Base-by-base conservation (phyloP, 176 grass and related monocot species). In the Guadua angustifolia region DNA sequence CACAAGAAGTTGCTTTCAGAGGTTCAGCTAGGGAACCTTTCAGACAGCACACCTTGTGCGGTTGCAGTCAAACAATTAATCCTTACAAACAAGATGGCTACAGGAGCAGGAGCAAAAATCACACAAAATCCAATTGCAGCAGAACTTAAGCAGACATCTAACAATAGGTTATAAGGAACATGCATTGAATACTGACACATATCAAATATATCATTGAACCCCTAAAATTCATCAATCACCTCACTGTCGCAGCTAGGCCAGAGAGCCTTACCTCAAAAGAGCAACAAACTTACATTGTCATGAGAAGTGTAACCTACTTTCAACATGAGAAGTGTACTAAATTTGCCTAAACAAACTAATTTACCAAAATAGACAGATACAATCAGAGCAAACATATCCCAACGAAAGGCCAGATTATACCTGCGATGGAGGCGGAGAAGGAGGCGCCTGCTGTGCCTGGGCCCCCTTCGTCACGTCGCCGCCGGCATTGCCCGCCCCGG, bases 401-500 rank as follows among this genome's bases (percentile, higher is more conserved):
- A 21, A 72, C 57, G 5, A 65, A 43, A 8, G 39, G 0, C 17
- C 38, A 50, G 74, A 73, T 57, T 29, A 79, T 87, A 92, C 87
- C 87, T 89, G 90, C 44, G 53, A 60, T 9, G 74, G 75, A 76
- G 46, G 65, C 4, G 47, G 67, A 5, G 49, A 15, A 50, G 78
- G 52, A 16, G 66, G 40, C 7, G 32, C 73, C 60, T 72, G 78
- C 73, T 75, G 82, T 59, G 35, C 24, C 35, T 76, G 72, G 32
- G 51, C 9, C 17, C 75, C 88, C 75, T 84, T 77, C 2, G 21
- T 26, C 6, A 45, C 55, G 10, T 79, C 86, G 17, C 47, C 82
- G 42, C 9, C 77, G 63, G 80, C 85, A 87, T 82, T 93, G 81
- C 68, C 75, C 15, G 22, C 49, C 18, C 40, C 63, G 2, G 82